Conservation (phyloP, 1,284 basidiomycete species). For the Taiwanofungus camphoratus region DNA sequence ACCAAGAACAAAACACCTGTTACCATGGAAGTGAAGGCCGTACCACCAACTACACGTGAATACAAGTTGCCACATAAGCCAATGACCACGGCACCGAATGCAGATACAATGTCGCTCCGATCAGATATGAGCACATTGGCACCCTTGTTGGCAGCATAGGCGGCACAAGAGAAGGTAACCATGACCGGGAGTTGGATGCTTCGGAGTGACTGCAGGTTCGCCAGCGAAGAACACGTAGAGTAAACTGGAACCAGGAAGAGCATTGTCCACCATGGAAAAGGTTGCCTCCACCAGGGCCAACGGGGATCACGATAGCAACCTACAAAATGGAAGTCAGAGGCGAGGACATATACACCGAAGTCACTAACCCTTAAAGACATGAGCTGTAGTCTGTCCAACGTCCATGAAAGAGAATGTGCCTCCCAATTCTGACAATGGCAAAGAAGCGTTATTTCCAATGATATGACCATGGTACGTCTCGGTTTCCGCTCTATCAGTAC, state of each 20-base stretch:
- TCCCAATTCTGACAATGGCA: slow-evolving; percentile 38
- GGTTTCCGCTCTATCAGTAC: slow-evolving; percentile 32
- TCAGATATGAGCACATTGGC: slow-evolving; percentile 34
- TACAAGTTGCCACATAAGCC: slow-evolving; percentile 79
- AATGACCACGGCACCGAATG: slow-evolving; percentile 77
- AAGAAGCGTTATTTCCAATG: slow-evolving; percentile 47
- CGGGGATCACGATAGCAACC: slow-evolving; percentile 68
- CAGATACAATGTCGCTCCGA: slow-evolving; percentile 53
- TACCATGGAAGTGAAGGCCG: slow-evolving; percentile 87
- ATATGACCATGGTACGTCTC: slow-evolving; percentile 58
- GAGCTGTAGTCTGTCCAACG: slow-evolving; percentile 21
- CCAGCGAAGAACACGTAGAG: slow-evolving; percentile 70
- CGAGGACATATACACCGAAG: neutral
- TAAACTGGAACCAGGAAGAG: slow-evolving; percentile 78
- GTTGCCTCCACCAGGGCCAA: slow-evolving; percentile 75
- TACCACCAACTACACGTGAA: slow-evolving; percentile 71
- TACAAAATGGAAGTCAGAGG: slow-evolving; percentile 20
- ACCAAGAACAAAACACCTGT: slow-evolving; percentile 82
- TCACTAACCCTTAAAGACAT: slow-evolving; percentile 46
- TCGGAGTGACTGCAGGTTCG: slow-evolving; percentile 68
- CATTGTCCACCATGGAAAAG: slow-evolving; percentile 72
- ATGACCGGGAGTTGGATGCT: slow-evolving; percentile 72
- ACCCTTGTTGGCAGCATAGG: slow-evolving; percentile 63
- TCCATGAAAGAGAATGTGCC: slow-evolving; percentile 64
- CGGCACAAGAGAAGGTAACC: slow-evolving; percentile 72